Base-by-base conservation (phyloP, 1,139 yeast species). In the Meyerozyma carpophila region DNA sequence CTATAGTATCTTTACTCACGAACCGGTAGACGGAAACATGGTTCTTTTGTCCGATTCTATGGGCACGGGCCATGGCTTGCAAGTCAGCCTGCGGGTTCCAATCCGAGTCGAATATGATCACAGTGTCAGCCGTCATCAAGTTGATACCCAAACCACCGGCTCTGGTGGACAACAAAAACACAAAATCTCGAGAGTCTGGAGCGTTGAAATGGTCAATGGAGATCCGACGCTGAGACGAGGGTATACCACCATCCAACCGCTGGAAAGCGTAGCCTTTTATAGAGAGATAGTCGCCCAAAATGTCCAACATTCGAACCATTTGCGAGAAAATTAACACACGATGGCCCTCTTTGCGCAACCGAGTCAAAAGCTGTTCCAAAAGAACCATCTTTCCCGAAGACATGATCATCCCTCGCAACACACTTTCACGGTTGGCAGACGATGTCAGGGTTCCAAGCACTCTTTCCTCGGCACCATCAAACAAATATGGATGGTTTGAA, bases 31-130 rank as follows among this genome's bases (percentile, higher is more conserved):
- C 98, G 79, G 90, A 88, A 39, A 93, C 99, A 65, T 93, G 98
- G 56, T 88, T 90, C 64, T 93, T 93, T 63, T 93, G 99, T 13
- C 99, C 99, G 59, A 93, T 93, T 73, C 99, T 83, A 67, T 93
- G 99, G 3, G 98, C 99, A 67, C 99, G 82, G 0, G 98, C 99
- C 99, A 94, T 94, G 4, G 98, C 98, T 66, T 93, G 98, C 54
- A 91, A 70, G 75, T 91, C 98, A 1, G 98, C 98, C 65, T 93
- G 98, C 1, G 98, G 98, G 59, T 93, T 93, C 99, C 99, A 93
- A 69, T 93, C 99, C 10, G 96, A 87, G 66, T 93, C 99, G 66
- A 93, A 93, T 38, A 93, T 90, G 54, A 93, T 88, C 31, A 93
- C 99, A 4, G 98, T 93, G 59, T 93, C 99, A 4, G 99, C 98